Evolutionary conservation across 495 filamentous ascomycete genomes (phyloP).

Genomic region (Tuber calosporum): DNA sequence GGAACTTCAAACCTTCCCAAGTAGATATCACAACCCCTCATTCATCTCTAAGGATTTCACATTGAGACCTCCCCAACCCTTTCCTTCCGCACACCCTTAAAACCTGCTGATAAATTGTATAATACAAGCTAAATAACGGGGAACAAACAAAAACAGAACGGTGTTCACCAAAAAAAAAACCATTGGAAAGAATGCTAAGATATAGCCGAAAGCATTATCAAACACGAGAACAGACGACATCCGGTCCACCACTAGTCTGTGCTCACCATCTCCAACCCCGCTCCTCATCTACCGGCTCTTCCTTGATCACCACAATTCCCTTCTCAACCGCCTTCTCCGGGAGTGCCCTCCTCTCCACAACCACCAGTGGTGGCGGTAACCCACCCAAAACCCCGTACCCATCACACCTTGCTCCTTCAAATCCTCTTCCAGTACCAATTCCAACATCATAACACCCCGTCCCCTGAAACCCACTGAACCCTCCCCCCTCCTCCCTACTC

Average conservation of each 20-base stretch:
- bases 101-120: conserved; percentile 5
- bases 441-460: background rate
- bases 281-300: conserved; percentile 16
- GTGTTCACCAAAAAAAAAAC: background rate
- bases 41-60: background rate
- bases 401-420: background rate
- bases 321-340: conserved; percentile 11
- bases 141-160: background rate
- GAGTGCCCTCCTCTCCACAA: background rate
- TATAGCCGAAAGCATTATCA: background rate
- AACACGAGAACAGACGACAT: background rate
- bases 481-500: conserved; percentile 3
- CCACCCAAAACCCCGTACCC: background rate
- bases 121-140: background rate
- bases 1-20: background rate
- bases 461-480: background rate
- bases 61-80: background rate
- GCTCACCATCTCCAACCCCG: conserved; percentile 14
- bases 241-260: background rate
- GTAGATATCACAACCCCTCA: background rate
- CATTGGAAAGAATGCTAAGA: background rate
- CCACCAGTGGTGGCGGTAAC: background rate
- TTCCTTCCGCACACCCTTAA: background rate
- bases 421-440: background rate
- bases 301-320: conserved; percentile 14